These are phyloP conservation scores for Fusarium sp. DNA, from an alignment of 2,329 filamentous ascomycete genomes.

Conservation along the genomic window DNA sequence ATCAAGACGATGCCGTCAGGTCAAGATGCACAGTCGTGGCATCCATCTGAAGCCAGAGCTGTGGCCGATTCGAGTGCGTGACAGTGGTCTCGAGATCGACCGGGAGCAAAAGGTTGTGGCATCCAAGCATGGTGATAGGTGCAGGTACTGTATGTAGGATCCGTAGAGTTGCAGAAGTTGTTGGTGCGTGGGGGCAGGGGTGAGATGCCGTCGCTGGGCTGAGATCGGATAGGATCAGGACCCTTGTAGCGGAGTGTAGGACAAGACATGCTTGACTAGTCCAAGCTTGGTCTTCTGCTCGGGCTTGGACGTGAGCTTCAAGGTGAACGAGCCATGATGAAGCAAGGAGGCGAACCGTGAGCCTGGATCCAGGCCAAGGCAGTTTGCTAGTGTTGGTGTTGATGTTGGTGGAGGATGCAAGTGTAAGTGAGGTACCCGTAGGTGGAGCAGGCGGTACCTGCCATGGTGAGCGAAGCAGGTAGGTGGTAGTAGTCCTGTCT, in stretches of 20 bases:
- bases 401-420: constrained; percentile 8
- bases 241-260: constrained; percentile 8
- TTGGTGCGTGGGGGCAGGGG: constrained; percentile 29
- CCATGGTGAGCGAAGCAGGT: not conserved
- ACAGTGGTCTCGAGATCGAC: constrained; percentile 18
- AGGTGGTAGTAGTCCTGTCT: not conserved
- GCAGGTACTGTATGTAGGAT: constrained; percentile 7
- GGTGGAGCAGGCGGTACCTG: not conserved
- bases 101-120: constrained; percentile 11
- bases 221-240: constrained; percentile 23
- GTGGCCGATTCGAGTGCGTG: constrained; percentile 15
- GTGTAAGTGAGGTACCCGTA: constrained; percentile 9
- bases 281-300: not conserved
- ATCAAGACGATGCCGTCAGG: constrained; percentile 1
- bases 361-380: constrained; percentile 10
- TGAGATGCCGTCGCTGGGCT: constrained; percentile 19
- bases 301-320: not conserved
- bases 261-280: constrained; percentile 1
- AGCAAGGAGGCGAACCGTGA: constrained; percentile 19
- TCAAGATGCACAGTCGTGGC: not conserved
- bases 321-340: not conserved
- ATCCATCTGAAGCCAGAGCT: not conserved
- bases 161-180: constrained; percentile 10
- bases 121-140: constrained; percentile 19
- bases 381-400: constrained; percentile 5